Evolutionary conservation across 176 grass and related monocot genomes (phyloP).

Genomic region (Aegilops umbellulata): DNA sequence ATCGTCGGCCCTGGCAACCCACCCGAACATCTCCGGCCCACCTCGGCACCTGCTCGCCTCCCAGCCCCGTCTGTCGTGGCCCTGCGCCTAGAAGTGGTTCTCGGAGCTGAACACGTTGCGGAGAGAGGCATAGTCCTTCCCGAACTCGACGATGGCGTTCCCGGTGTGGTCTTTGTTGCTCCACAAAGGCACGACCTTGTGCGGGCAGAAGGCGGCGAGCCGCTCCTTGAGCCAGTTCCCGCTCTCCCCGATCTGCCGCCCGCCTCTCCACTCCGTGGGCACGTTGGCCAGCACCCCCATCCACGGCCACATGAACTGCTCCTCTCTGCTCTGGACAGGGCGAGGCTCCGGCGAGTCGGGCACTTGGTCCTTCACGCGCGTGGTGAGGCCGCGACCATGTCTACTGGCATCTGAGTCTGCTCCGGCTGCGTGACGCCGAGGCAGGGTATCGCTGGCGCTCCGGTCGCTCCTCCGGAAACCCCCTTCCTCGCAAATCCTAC

Average conservation of each 20-base stretch:
- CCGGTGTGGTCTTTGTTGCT: constrained; percentile 48
- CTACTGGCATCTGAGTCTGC: not conserved
- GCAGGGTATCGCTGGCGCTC: not conserved
- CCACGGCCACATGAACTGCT: constrained; percentile 11
- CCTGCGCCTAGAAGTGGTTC: constrained; percentile 36
- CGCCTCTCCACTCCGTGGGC: constrained; percentile 35
- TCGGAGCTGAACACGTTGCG: constrained; percentile 30
- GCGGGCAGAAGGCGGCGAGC: not conserved
- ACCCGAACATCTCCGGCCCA: constrained; percentile 25
- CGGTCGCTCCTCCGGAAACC: not conserved
- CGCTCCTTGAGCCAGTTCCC: constrained; percentile 8
- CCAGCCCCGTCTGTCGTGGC: constrained; percentile 27
- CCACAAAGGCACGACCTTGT: constrained; percentile 45
- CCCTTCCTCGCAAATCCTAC: not conserved
- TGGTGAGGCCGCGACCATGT: not conserved
- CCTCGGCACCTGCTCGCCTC: constrained; percentile 18
- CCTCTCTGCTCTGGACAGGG: not conserved
- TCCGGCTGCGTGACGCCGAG: not conserved
- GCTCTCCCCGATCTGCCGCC: constrained; percentile 35
- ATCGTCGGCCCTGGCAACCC: constrained; percentile 47
- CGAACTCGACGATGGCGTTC: constrained; percentile 41
- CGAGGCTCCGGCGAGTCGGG: not conserved
- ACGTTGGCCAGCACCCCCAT: constrained; percentile 41
- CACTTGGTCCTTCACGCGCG: not conserved
- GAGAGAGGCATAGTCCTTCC: constrained; percentile 38